Percentiles rank a stretch among this genome's conserved stretches.
phyloP scores from a whole-genome alignment of 305 asterid genomes.

The Fraxinus sp. region DNA sequence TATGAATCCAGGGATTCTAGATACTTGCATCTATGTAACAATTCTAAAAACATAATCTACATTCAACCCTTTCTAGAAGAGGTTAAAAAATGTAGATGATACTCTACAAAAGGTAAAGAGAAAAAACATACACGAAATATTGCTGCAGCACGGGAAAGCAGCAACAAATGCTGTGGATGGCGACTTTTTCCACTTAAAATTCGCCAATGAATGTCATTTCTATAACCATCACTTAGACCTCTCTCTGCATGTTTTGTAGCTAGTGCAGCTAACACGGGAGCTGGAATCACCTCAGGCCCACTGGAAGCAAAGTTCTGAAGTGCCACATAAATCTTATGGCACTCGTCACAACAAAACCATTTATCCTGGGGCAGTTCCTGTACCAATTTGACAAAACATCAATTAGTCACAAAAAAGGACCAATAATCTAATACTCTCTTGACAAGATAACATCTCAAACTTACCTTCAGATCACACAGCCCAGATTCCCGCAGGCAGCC shows the following conservation, averaged over 20 bases:
- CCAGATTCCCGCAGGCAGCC: conserved; percentile 82
- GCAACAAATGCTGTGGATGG: conserved; percentile 60
- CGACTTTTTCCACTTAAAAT: conserved; percentile 87
- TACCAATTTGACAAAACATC: conserved; percentile 25
- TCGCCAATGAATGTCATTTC: conserved; percentile 65
- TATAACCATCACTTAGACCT: conserved; percentile 40
- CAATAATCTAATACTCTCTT: conserved; percentile 7
- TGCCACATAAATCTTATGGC: conserved; percentile 58
- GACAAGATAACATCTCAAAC: conserved; percentile 18
- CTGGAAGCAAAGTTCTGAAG: conserved; percentile 56
- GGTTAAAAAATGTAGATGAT: neutral
- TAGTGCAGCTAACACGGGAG: conserved; percentile 50
- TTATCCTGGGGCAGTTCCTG: conserved; percentile 96
- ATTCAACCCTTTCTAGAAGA: neutral
- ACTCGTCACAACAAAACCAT: conserved; percentile 90
- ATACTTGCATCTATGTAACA: neutral
- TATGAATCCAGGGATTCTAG: neutral
- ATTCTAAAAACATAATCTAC: neutral
- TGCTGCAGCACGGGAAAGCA: conserved; percentile 89
- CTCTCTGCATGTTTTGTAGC: conserved; percentile 50
- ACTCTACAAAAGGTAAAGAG: conserved; percentile 6
- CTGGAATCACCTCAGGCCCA: conserved; percentile 68
- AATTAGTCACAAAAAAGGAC: conserved; percentile 6
- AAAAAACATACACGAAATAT: conserved; percentile 76
- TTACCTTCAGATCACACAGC: conserved; percentile 79